These are phyloP conservation scores for Thielaviopsis populi DNA, from an alignment of 2,329 filamentous ascomycete genomes.

Conservation along the genomic window DNA sequence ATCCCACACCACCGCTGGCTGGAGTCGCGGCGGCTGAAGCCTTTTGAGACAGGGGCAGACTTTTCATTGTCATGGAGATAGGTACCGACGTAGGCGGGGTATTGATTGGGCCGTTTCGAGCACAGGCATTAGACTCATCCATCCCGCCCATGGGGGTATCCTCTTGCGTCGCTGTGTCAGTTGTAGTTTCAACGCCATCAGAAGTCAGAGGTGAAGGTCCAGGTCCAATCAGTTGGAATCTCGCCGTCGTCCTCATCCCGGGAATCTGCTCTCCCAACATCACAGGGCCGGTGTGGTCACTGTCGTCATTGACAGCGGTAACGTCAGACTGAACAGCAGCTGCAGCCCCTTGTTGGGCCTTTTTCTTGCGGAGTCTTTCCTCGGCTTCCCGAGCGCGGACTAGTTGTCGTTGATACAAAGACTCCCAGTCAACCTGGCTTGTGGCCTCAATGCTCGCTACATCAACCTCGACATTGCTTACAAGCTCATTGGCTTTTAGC, in stretches of 20 bases:
- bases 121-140: slow-evolving; percentile 31
- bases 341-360: slow-evolving; percentile 19
- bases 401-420: slow-evolving; percentile 58
- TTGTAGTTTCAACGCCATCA: slow-evolving; percentile 35
- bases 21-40: slow-evolving; percentile 45
- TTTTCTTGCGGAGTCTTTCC: slow-evolving; percentile 48
- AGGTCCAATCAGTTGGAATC: slow-evolving; percentile 35
- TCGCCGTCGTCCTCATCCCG: slow-evolving; percentile 35
- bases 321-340: neutral
- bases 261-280: slow-evolving; percentile 51
- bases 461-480: slow-evolving; percentile 89
- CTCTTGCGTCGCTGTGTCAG: slow-evolving; percentile 33
- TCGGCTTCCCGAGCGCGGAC: slow-evolving; percentile 45
- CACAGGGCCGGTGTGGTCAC: slow-evolving; percentile 41
- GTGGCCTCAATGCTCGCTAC: slow-evolving; percentile 61
- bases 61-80: slow-evolving; percentile 24
- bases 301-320: slow-evolving; percentile 25
- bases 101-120: neutral
- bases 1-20: slow-evolving; percentile 38
- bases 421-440: slow-evolving; percentile 61
- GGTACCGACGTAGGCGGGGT: slow-evolving; percentile 1
- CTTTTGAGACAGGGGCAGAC: slow-evolving; percentile 47
- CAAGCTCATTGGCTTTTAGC: slow-evolving; percentile 78
- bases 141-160: slow-evolving; percentile 50
- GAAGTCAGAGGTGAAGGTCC: slow-evolving; percentile 19